Base-by-base conservation (phyloP, 2,329 filamentous ascomycete species). In the Hypomyces rosellus region DNA sequence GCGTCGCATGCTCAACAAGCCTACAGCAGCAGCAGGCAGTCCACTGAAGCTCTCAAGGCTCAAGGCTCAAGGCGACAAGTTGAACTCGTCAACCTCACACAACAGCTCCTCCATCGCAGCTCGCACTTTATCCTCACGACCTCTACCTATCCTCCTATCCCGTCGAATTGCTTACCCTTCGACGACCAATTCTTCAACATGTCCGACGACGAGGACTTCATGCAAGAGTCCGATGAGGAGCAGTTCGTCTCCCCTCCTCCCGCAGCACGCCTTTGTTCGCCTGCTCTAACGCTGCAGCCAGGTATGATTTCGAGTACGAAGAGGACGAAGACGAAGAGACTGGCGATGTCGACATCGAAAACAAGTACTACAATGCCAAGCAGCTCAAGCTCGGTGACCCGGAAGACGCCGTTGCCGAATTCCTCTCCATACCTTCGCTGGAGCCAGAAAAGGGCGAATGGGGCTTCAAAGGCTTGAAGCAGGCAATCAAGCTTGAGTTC, bases 341-440 rank as follows among this genome's bases (percentile, higher is more conserved):
- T 33, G 90, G 85, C 51, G 89, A 96, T 66, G 88, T 96, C 61
- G 90, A 92, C 59, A 95, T 97, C 67, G 93, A 99, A 69, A 99
- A 99, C 76, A 96, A 96, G 73, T 99, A 99, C 76, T 99, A 97
- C 78, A 97, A 96, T 71, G 93, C 93, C 40, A 99, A 99, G 72
- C 92, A 97, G 73, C 84, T 95, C 66, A 99, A 97, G 75, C 76
- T 77, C 40, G 85, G 85, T 55, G 89, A 91, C 51, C 90, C 92
- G 1, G 82, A 93, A 62, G 89, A 89, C 59, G 93, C 93, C 2
- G 87, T 99, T 50, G 82, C 85, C 34, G 92, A 97, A 67, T 99
- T 99, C 62, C 74, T 97, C n/a, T 87, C 83, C 33, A 86, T 99
- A 55, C 90, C 89, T 5, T 76, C 80, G 13, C 69, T 96, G 42